Evolutionary conservation across 73 alveolate species (phyloP).

Genomic region (Paramecium bursaria): DNA sequence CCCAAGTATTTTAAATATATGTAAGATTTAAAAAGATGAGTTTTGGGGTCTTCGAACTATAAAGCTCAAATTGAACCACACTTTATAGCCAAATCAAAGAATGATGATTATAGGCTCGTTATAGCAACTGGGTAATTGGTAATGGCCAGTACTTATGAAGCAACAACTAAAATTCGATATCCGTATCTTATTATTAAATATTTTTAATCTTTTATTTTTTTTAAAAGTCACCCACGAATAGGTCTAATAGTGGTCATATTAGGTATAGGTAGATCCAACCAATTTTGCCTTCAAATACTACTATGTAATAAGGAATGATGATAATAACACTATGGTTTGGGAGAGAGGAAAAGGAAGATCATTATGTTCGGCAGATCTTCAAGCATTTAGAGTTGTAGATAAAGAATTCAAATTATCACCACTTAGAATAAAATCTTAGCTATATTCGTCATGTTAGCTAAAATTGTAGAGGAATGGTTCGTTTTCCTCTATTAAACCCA

Average conservation of each 20-base stretch:
- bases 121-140: slow-evolving; percentile 19
- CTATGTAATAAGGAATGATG: slow-evolving; percentile 50
- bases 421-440: slow-evolving; percentile 9
- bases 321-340: slow-evolving; percentile 36
- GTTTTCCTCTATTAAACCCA: neutral
- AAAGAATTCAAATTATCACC: slow-evolving; percentile 2
- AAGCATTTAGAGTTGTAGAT: slow-evolving; percentile 6
- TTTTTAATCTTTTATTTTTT: neutral
- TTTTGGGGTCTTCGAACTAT: slow-evolving; percentile 41
- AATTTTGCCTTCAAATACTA: slow-evolving; percentile 32
- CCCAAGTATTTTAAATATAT: neutral
- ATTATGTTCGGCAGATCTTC: slow-evolving; percentile 1
- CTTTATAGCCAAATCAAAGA: slow-evolving; percentile 1
- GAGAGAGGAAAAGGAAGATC: slow-evolving; percentile 57
- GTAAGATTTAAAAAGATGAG: slow-evolving; percentile 45
- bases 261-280: neutral
- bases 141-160: slow-evolving; percentile 12
- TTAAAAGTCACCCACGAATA: neutral
- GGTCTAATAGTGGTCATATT: slow-evolving; percentile 6
- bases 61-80: slow-evolving; percentile 47
- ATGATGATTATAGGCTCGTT: slow-evolving; percentile 42
- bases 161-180: slow-evolving; percentile 11
- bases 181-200: no score
- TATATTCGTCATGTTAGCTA: slow-evolving; percentile 11
- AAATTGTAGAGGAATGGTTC: slow-evolving; percentile 27